phyloP scores from a whole-genome alignment of 345 rosid genomes.

The Ceriops tagal region DNA sequence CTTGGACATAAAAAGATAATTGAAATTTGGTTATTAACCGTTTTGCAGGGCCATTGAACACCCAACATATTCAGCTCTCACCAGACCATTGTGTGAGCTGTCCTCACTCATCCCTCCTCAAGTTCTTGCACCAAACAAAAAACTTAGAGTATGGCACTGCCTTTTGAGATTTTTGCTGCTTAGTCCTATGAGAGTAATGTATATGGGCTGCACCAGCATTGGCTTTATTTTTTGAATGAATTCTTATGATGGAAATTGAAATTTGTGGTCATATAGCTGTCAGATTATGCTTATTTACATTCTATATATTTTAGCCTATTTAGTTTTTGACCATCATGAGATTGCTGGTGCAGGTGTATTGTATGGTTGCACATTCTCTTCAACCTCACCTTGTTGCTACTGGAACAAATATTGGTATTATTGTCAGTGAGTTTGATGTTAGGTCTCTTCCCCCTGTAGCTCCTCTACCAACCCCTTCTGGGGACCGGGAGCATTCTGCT shows the following conservation, averaged over 20 bases:
- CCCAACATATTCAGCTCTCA: slow-evolving; percentile 94
- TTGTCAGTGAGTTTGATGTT: slow-evolving; percentile 92
- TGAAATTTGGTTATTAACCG: slow-evolving; percentile 1
- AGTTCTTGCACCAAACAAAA: slow-evolving; percentile 78
- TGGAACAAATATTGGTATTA: slow-evolving; percentile 93
- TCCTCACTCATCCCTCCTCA: slow-evolving; percentile 90
- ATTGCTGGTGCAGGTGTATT: slow-evolving; percentile 65
- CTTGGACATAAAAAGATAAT: neutral
- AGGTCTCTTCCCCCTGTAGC: slow-evolving; percentile 90
- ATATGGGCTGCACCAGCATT: neutral
- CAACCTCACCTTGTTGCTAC: slow-evolving; percentile 98
- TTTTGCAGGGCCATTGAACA: slow-evolving; percentile 93
- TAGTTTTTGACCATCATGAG: slow-evolving; percentile 24
- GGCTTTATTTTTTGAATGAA: neutral
- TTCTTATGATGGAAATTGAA: neutral
- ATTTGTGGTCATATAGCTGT: neutral
- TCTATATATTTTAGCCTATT: neutral
- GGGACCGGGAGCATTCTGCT: slow-evolving; percentile 93
- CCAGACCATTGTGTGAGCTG: slow-evolving; percentile 97
- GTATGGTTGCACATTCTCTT: slow-evolving; percentile 96
- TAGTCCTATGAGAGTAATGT: neutral
- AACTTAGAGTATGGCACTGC: slow-evolving; percentile 67
- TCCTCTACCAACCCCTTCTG: slow-evolving; percentile 73
- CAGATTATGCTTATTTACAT: slow-evolving; percentile 6
- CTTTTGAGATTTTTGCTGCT: slow-evolving; percentile 8